Conservation (phyloP, 805 yeast species). For the Wickerhamomyces ciferrii region DNA sequence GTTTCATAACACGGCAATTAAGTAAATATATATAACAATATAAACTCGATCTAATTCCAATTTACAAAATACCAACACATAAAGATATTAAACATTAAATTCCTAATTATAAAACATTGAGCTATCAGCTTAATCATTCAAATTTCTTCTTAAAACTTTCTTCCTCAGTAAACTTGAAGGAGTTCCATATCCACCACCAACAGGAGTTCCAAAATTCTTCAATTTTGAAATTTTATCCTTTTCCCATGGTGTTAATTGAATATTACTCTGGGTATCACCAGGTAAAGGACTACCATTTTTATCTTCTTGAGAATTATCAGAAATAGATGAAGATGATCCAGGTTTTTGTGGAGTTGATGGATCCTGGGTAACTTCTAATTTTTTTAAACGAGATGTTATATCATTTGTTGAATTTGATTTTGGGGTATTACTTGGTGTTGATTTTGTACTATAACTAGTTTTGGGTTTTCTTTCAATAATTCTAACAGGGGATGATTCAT, state of each 20-base stretch:
- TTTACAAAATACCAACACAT: too few relatives aligned
- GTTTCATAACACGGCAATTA: too few relatives aligned
- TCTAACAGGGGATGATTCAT: neutral
- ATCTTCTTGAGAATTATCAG: too few relatives aligned
- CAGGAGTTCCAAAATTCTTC: neutral
- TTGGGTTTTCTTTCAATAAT: neutral
- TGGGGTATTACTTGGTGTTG: neutral
- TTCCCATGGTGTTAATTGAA: conserved; percentile 26
- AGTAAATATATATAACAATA: too few relatives aligned
- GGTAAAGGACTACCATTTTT: conserved; percentile 7
- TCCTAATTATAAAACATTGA: too few relatives aligned
- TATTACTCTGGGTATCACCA: conserved; percentile 2
- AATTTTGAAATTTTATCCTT: conserved; percentile 13
- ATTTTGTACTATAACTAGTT: neutral
- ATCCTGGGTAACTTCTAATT: conserved; percentile 1
- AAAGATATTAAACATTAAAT: too few relatives aligned
- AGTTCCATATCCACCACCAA: conserved; percentile 1
- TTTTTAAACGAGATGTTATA: conserved; percentile 2
- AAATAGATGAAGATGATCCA: too few relatives aligned
- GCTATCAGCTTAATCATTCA: neutral
- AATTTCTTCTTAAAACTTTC: conserved; percentile 1
- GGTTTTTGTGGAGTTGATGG: neutral
- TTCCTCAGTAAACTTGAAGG: conserved; percentile 1
- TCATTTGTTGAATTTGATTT: neutral
- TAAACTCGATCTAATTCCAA: too few relatives aligned